Evolutionary conservation across 257 asterid genomes (phyloP), one percentile per base, ranked within the genome.

Genomic region (Ilex aquifolium): DNA sequence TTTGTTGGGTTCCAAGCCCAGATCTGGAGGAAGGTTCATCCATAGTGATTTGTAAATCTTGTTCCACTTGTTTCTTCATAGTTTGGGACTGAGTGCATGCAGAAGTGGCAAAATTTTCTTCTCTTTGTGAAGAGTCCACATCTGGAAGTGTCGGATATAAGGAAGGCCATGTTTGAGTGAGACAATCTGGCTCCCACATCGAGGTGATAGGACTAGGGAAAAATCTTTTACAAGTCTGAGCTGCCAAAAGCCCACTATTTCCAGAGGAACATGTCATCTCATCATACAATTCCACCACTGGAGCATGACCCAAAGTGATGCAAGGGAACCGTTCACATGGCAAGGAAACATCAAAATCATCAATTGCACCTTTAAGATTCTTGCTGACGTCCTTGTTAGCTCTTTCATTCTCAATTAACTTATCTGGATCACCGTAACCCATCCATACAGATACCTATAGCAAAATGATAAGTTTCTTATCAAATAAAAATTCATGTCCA

Each of bases 301-400:
- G 88, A 64, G 83, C 82, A 64, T 66, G 74, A 49, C 97, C 95
- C 70, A 89, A 70, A 54, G 80, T 74, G 65, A 92, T 87, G 72
- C 88, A 85, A 59, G 95, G 84, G 75, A 85, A 92, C 48, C 70
- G 78, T 72, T 82, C 87, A 74, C 87, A 80, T 44, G 82, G 80
- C 80, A 66, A 69, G 60, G 94, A 72, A 70, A 80, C 77, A 73
- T 83, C 89, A 66, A 79, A 88, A 66, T 82, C 82, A 44, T 52
- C 59, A 67, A 60, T 74, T 66, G 72, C 76, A 21, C 51, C 73
- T 48, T 74, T 72, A 57, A 71, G 74, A 66, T 61, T 75, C 74
- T 69, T 70, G 66, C 40, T 57, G 15, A 72, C 76, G 75, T 83
- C 75, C 51, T 71, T 72, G 65, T 59, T 61, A 46, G 74, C 73